A percentile compares a stretch with the other conserved stretches of the same genome.
phyloP scores from a whole-genome alignment of 305 asterid genomes.

The Vinca major region DNA sequence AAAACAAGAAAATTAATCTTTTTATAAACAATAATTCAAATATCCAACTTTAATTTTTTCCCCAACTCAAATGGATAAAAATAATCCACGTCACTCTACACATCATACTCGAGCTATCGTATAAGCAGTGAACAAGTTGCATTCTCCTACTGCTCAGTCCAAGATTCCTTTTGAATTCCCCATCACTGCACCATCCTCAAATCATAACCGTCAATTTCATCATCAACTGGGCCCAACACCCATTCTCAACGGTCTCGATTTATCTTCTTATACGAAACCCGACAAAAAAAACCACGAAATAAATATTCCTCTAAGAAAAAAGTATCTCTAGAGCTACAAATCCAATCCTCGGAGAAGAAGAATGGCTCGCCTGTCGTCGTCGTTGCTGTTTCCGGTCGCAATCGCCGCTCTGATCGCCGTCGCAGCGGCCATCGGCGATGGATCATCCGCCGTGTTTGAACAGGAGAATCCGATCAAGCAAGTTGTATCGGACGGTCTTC shows the following conservation, averaged over 20 bases:
- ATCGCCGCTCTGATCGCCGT: slow-evolving; percentile 34
- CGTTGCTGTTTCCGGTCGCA: slow-evolving; percentile 18
- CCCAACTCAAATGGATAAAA: too few relatives aligned
- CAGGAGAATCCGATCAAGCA: slow-evolving; percentile 71
- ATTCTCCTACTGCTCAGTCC: neutral
- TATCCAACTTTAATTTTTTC: too few relatives aligned
- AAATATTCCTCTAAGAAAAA: neutral
- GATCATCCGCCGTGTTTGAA: slow-evolving; percentile 24
- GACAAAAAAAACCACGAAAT: neutral
- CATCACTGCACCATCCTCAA: neutral
- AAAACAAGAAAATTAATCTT: too few relatives aligned
- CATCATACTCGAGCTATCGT: neutral
- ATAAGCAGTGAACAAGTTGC: slow-evolving; percentile 8
- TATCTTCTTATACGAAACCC: neutral
- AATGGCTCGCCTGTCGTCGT: slow-evolving; percentile 35
- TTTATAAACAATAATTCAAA: too few relatives aligned
- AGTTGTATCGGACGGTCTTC: slow-evolving; percentile 55
- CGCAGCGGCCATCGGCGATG: slow-evolving; percentile 25
- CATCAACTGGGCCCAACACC: neutral
- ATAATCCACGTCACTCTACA: neutral
- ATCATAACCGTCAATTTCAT: neutral
- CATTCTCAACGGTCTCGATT: slow-evolving; percentile 5
- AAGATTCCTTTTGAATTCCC: slow-evolving; percentile 5
- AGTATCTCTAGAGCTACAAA: neutral
- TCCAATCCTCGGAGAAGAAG: neutral